Percentiles rank a stretch among this genome's conserved stretches.
phyloP scores from a whole-genome alignment of 2,329 filamentous ascomycete genomes.

The Cladosporium sp. region DNA sequence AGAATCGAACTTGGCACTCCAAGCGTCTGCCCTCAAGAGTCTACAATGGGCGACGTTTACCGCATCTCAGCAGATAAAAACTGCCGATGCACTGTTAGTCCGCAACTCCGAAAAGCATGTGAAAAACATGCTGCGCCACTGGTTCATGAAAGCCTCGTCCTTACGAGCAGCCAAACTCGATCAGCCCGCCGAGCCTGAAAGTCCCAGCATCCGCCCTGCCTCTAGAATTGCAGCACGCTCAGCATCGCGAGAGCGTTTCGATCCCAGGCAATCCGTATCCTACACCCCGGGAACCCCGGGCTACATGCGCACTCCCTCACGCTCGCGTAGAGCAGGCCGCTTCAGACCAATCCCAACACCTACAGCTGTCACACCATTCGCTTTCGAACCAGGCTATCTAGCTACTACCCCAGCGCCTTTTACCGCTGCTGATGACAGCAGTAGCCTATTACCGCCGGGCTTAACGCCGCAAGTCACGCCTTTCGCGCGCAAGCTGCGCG shows the following conservation, averaged over 20 bases:
- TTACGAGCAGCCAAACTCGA: constrained; percentile 16
- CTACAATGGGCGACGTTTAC: constrained; percentile 58
- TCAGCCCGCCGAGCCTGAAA: constrained; percentile 23
- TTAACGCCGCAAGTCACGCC: constrained; percentile 35
- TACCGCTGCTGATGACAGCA: neutral
- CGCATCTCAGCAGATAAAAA: constrained; percentile 47
- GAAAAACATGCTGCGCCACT: constrained; percentile 53
- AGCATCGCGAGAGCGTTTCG: constrained; percentile 6
- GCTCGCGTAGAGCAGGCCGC: constrained; percentile 21
- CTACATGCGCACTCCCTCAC: constrained; percentile 46
- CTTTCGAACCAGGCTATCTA: constrained; percentile 24
- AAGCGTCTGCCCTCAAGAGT: constrained; percentile 49
- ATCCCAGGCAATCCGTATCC: neutral
- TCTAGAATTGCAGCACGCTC: constrained; percentile 26
- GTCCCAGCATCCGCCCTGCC: constrained; percentile 28
- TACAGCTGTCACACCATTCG: constrained; percentile 27
- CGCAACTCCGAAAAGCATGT: constrained; percentile 53
- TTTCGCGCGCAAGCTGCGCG: constrained; percentile 35
- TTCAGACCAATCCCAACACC: constrained; percentile 30
- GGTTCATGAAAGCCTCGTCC: constrained; percentile 45
- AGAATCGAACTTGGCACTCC: constrained; percentile 44
- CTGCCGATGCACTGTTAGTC: constrained; percentile 49
- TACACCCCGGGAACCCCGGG: constrained; percentile 20
- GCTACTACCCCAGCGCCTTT: constrained; percentile 26
- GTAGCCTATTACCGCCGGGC: constrained; percentile 10